Evolutionary conservation across 306 rosid species (phyloP).

Genomic region (Hippophae tibetana): DNA sequence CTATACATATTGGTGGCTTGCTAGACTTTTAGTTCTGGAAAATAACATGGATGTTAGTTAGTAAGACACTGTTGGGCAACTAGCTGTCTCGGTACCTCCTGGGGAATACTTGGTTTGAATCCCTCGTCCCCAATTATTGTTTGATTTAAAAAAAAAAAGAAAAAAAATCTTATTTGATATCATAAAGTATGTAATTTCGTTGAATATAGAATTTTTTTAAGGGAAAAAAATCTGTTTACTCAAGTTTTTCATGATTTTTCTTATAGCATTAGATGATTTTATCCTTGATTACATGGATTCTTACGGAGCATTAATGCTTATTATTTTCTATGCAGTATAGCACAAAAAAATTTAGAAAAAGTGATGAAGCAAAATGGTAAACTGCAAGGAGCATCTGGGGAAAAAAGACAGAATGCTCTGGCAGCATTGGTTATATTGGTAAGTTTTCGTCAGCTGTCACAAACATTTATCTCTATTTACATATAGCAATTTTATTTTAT

Average conservation of each 20-base stretch:
- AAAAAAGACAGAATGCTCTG: conserved; percentile 36
- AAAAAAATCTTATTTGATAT: not conserved
- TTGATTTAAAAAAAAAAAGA: too few relatives aligned
- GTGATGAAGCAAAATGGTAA: conserved; percentile 33
- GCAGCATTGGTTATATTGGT: conserved; percentile 63
- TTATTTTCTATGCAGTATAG: conserved; percentile 40
- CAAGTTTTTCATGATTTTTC: not conserved
- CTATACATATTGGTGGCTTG: too few relatives aligned
- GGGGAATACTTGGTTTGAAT: too few relatives aligned
- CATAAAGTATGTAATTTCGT: not conserved
- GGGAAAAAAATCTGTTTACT: not conserved
- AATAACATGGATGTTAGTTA: too few relatives aligned
- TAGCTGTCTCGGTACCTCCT: too few relatives aligned
- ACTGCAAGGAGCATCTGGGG: conserved; percentile 26
- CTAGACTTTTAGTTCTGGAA: too few relatives aligned
- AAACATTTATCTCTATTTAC: not conserved
- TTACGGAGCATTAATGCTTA: conserved; percentile 15
- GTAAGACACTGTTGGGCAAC: too few relatives aligned
- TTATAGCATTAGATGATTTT: not conserved
- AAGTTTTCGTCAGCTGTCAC: conserved; percentile 12
- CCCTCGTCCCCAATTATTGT: too few relatives aligned
- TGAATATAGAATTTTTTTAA: not conserved
- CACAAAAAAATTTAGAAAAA: conserved; percentile 37
- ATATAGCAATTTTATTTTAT: not conserved
- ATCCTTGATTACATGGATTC: conserved; percentile 9